These are phyloP conservation scores for Fusarium napiforme DNA, from an alignment of 2,329 filamentous ascomycete species.

Conservation along the genomic window DNA sequence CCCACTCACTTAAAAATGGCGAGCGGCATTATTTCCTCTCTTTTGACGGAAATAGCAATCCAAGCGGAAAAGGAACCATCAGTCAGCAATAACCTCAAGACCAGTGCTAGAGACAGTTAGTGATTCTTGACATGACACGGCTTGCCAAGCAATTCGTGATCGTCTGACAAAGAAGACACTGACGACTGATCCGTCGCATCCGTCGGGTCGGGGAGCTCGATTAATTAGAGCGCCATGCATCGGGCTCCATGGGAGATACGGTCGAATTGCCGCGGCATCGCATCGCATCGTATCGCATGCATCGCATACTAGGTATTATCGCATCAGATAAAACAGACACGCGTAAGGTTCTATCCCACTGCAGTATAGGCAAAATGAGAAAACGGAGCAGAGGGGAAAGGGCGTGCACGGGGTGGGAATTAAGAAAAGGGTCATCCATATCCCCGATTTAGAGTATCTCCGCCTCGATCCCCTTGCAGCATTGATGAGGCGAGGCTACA, in stretches of 20 bases:
- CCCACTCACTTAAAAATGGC: background rate
- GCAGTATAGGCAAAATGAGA: background rate
- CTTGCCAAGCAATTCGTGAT: constrained; percentile 17
- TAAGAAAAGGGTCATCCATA: background rate
- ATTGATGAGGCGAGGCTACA: constrained; percentile 13
- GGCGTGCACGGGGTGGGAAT: background rate
- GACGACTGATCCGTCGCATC: constrained; percentile 21
- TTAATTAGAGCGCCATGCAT: constrained; percentile 11
- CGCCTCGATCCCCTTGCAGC: constrained; percentile 18
- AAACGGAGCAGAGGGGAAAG: background rate
- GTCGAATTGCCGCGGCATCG: constrained; percentile 24
- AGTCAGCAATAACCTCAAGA: constrained; percentile 19
- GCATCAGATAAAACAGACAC: background rate
- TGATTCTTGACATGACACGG: constrained; percentile 1
- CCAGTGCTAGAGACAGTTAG: constrained; percentile 5
- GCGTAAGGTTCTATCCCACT: background rate
- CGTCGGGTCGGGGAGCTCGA: constrained; percentile 5
- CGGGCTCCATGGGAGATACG: background rate
- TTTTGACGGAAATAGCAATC: constrained; percentile 7
- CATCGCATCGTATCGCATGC: background rate
- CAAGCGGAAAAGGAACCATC: background rate
- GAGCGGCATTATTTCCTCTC: constrained; percentile 9
- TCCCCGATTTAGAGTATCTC: background rate
- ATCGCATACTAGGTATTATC: background rate
- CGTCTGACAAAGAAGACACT: constrained; percentile 29